Base-by-base conservation (phyloP, 495 filamentous ascomycete species). In the Penicillium fimorum region DNA sequence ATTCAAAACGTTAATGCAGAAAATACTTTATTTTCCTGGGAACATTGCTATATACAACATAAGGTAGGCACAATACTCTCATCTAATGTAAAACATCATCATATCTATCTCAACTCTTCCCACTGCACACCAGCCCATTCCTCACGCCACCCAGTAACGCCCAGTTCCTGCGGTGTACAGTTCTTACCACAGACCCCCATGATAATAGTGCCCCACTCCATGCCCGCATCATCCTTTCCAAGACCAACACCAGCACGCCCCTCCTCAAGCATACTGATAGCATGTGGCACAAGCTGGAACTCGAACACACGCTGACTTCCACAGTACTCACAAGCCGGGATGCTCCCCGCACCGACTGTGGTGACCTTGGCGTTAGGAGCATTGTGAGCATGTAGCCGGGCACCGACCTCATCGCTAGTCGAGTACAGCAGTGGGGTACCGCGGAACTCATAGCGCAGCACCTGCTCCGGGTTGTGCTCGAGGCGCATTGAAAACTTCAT, bases 131-230 rank as follows among this genome's bases (percentile, higher is more conserved):
- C 93, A 18, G 82, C 87, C 93, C 95, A 97, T 73, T 98, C 94
- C 75, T 97, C 95, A 40, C 91, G 61, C 75, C 91, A 97, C 1
- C 83, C 89, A 20, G 80, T 76, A 38, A 71, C 67, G 5, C 74
- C 71, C 40, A 83, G 70, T 15, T 76, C 74, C 50, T 73, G 67
- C 1, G 82, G 79, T 43, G 74, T 78, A 71, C 91, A 96, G 65
- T 93, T 85, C 62, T 68, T 76, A 42, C 70, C 74, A 71, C 94
- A 99, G 20, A 95, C 91, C 0, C 84, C 90, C n/a, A 97, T 69
- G 43, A 97, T 83, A n/a, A 99, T 79, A 13, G 89, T 96, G 0
- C 95, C 95, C 94, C 94, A 99, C 62, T 99, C 94, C 94, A 99
- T 97, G 0, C 95, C 94, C 38, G 93, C 91, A 58, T 79, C 76